phyloP scores from a whole-genome alignment of 306 rosid species.

The Prinsepia uniflora region DNA sequence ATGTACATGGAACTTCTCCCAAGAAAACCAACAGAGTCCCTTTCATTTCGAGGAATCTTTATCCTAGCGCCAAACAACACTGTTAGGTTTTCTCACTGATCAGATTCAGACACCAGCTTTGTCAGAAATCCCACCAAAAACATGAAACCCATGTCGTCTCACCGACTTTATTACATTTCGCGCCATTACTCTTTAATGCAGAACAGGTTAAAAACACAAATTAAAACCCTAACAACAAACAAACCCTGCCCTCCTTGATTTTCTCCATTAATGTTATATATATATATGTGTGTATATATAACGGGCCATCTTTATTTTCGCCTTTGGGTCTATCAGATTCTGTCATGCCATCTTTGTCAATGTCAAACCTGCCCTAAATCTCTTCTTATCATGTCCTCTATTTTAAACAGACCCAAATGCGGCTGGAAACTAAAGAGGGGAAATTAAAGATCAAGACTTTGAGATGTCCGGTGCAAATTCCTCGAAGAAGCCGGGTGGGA shows the following conservation, averaged over 20 bases:
- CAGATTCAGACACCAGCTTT: not conserved
- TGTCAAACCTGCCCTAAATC: no score
- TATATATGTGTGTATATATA: not conserved
- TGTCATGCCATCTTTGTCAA: not conserved
- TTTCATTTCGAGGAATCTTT: conserved; percentile 22
- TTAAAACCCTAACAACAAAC: not conserved
- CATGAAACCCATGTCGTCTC: not conserved
- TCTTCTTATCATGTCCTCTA: no score
- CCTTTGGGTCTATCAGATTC: not conserved
- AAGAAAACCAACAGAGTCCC: conserved; percentile 13
- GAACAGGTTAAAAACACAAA: not conserved
- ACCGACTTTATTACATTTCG: not conserved
- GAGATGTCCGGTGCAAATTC: not conserved
- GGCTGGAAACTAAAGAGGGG: not conserved
- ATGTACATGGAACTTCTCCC: not conserved
- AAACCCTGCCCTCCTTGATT: not conserved
- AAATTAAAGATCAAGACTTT: not conserved
- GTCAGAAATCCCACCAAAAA: not conserved
- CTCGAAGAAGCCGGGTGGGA: not conserved
- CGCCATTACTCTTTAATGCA: not conserved
- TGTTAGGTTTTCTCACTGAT: not conserved
- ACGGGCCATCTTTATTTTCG: not conserved
- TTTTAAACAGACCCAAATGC: no score
- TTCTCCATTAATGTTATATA: conserved; percentile 4
- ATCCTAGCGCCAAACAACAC: not conserved